Evolutionary conservation across 2,329 filamentous ascomycete genomes (phyloP), one percentile per base, ranked within the genome.

Genomic region (Monosporascus sp.): DNA sequence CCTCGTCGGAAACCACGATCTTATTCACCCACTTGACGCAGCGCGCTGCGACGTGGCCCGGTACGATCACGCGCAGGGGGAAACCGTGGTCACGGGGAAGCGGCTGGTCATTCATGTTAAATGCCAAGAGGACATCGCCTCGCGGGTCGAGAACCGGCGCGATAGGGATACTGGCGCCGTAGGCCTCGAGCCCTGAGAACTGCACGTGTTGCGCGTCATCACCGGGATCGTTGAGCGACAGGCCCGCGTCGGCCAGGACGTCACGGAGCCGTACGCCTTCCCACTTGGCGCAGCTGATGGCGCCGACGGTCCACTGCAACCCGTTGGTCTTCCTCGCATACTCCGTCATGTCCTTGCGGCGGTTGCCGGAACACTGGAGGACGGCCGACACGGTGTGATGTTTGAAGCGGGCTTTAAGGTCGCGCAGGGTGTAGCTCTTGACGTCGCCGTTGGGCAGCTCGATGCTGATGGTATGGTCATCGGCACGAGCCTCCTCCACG

Each of bases 1-100:
- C 85, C 57, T 88, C 85, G 52, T 84, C 82, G 39, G 82, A 81
- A 2, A 88, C 72, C 0, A 80, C 76, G 51, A 89, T 83, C 45
- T 79, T 79, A 55, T 76, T 82, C 2, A 89, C 71, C 85, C 85
- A 89, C 62, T 89, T 89, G 57, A 87, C 84, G 6, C 80, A 84
- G 2, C 85, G 76, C 1, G 84, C 85, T 1, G 84, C 85, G 2
- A 87, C 84, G 49, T 83, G 79, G 0, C 85, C 85, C 0, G 85
- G 83, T 0, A 87, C 81, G 3, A 87, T 72, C 0, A 79, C 78
- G 2, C 84, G 74, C 15, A 87, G 67, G 0, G 85, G 85, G 58
- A 77, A 88, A 0, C 85, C 85, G 59, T 89, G 85, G 54, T 88
- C 84, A 2, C 75, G 76, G 0, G 84, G 83, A 1, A 89, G 70